Conservation (phyloP, 495 filamentous ascomycete genomes). For the Penicillium paxilli region DNA sequence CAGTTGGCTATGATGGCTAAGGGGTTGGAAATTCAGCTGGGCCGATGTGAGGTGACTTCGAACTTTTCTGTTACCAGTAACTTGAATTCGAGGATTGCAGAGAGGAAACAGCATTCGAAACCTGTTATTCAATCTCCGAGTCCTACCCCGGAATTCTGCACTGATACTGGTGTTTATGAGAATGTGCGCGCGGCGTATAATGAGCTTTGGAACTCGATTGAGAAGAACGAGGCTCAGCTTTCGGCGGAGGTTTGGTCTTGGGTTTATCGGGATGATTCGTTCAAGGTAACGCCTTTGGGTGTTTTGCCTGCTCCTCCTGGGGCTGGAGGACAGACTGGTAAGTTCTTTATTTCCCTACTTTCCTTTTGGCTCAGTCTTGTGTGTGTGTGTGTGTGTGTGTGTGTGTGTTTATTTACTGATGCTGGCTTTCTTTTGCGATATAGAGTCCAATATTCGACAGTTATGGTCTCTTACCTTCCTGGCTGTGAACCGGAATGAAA, state of each 20-base stretch:
- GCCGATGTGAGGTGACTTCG: conserved; percentile 35
- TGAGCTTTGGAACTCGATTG: conserved; percentile 59
- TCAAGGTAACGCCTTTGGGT: conserved; percentile 52
- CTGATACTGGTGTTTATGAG: conserved; percentile 38
- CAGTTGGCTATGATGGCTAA: conserved; percentile 64
- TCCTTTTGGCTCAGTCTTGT: background rate
- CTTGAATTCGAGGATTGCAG: background rate
- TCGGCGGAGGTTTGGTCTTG: conserved; percentile 65
- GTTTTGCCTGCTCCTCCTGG: conserved; percentile 53
- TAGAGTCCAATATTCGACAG: conserved; percentile 26
- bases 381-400: background rate
- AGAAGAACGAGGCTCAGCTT: conserved; percentile 51
- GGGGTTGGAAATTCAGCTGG: conserved; percentile 51
- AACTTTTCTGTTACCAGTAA: conserved; percentile 14
- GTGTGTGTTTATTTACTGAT: background rate
- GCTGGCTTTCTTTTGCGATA: background rate
- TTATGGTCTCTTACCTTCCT: conserved; percentile 25
- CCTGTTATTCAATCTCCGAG: no score
- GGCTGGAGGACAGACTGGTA: conserved; percentile 32
- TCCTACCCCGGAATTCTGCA: conserved; percentile 47
- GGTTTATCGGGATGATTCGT: conserved; percentile 49
- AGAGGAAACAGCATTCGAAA: background rate
- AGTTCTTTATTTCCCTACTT: conserved; percentile 5
- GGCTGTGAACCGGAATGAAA: conserved; percentile 17
- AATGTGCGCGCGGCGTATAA: conserved; percentile 60